Conservation (phyloP, 768 basidiomycete species). For the Hygrophorus russula region DNA sequence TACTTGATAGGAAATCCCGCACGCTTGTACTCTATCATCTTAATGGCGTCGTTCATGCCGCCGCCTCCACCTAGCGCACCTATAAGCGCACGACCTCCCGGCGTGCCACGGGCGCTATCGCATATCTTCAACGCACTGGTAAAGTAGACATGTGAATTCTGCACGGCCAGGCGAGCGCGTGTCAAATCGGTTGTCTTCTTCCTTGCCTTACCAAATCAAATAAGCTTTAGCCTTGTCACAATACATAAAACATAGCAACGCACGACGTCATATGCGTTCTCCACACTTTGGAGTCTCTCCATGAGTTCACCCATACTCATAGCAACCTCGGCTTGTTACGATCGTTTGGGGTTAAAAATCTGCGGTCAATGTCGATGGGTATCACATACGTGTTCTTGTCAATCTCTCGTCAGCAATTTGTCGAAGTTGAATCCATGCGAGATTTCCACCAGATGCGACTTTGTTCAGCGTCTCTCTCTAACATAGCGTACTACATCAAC, state of each 20-base stretch:
- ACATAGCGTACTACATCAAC: neutral
- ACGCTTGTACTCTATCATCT: neutral
- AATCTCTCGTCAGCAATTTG: neutral
- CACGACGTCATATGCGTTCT: conserved; percentile 1
- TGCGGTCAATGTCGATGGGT: neutral
- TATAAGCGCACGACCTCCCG: neutral
- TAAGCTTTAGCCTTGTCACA: too few relatives aligned
- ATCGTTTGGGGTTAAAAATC: neutral
- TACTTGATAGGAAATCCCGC: neutral
- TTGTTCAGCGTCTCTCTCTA: neutral
- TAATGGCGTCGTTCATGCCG: neutral
- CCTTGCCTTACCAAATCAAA: too few relatives aligned
- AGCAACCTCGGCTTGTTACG: neutral
- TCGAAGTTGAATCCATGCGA: conserved; percentile 4
- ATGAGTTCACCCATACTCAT: neutral
- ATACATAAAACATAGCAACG: too few relatives aligned
- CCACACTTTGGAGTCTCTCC: conserved; percentile 1
- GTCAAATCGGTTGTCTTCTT: conserved; percentile 1
- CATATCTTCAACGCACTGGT: neutral
- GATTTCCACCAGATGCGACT: neutral
- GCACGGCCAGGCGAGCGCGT: conserved; percentile 1
- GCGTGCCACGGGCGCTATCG: neutral
- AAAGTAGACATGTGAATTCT: conserved; percentile 1
- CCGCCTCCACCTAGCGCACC: neutral
- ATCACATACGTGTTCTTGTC: neutral